A percentile compares a stretch with the other conserved stretches of the same genome.
Conservation (phyloP, 1,284 basidiomycete species). For the Ustanciosporium gigantosporum region DNA sequence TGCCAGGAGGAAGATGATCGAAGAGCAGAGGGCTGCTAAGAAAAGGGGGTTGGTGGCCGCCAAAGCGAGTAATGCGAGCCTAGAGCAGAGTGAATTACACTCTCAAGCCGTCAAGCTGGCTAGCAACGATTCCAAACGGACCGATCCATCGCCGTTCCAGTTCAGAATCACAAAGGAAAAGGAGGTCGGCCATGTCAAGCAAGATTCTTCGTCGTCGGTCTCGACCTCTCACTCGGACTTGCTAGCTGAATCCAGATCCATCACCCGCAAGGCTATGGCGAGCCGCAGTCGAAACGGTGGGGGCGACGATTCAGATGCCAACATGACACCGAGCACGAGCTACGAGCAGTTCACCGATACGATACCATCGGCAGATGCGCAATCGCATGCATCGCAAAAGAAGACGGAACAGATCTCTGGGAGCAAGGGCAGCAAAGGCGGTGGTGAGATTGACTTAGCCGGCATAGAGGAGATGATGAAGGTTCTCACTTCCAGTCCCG, state of each 20-base stretch:
- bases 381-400: background rate
- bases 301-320: background rate
- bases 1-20: slow-evolving; percentile 39
- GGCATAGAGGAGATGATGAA: slow-evolving; percentile 46
- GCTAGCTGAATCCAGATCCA: too few species aligned
- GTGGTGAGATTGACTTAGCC: slow-evolving; percentile 21
- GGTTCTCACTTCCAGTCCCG: slow-evolving; percentile 24
- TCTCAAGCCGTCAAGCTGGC: too few species aligned
- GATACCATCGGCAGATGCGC: background rate
- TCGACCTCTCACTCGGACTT: slow-evolving; percentile 12
- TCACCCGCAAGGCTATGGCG: too few species aligned
- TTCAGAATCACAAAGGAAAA: background rate
- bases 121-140: too few species aligned
- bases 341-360: slow-evolving; percentile 22
- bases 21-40: slow-evolving; percentile 42
- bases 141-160: too few species aligned
- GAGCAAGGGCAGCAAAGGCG: background rate
- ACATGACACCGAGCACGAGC: slow-evolving; percentile 47
- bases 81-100: too few species aligned
- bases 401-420: too few species aligned
- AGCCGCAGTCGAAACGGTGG: too few species aligned
- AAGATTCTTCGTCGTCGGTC: slow-evolving; percentile 25
- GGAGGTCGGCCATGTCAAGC: slow-evolving; percentile 12
- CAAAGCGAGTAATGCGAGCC: too few species aligned
- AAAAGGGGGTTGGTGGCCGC: slow-evolving; percentile 13